Conservation (phyloP, 2,329 filamentous ascomycete species). For the Pseudomassariella vexata region DNA sequence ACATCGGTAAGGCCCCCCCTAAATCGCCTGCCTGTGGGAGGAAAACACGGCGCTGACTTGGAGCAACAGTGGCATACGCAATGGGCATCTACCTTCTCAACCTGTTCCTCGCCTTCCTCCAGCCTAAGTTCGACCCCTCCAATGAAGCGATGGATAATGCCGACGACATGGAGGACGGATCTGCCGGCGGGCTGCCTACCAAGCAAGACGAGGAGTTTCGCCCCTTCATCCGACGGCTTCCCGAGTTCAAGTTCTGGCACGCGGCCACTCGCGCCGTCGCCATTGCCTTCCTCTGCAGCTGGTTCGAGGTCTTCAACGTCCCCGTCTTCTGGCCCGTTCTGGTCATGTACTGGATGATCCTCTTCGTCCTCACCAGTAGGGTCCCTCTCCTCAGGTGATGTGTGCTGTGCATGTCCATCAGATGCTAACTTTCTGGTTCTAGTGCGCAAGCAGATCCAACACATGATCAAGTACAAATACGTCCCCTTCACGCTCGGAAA, state of each 20-base stretch:
- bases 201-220: slow-evolving; percentile 97
- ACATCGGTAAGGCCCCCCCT: slow-evolving; percentile 66
- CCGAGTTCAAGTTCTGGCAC: slow-evolving; percentile 99
- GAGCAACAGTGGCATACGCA: slow-evolving; percentile 78
- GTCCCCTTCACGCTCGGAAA: slow-evolving; percentile 92
- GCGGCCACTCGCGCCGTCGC: slow-evolving; percentile 80
- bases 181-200: slow-evolving; percentile 75
- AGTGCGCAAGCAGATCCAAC: slow-evolving; percentile 99
- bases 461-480: slow-evolving; percentile 99
- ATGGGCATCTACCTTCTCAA: slow-evolving; percentile 98
- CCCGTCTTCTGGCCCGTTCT: slow-evolving; percentile 99
- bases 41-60: slow-evolving; percentile 10
- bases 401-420: no score
- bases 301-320: slow-evolving; percentile 91
- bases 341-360: slow-evolving; percentile 97
- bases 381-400: slow-evolving; percentile 22
- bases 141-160: slow-evolving; percentile 87
- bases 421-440: no score
- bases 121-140: slow-evolving; percentile 97
- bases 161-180: slow-evolving; percentile 94
- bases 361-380: slow-evolving; percentile 92
- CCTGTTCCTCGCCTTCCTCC: slow-evolving; percentile 96
- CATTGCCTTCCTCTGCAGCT: slow-evolving; percentile 82
- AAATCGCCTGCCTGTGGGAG: no score
- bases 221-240: slow-evolving; percentile 90